A percentile compares a stretch with the other conserved stretches of the same genome.
Conservation (phyloP, 176 grass and related monocot species). For the Oryza nivara region DNA sequence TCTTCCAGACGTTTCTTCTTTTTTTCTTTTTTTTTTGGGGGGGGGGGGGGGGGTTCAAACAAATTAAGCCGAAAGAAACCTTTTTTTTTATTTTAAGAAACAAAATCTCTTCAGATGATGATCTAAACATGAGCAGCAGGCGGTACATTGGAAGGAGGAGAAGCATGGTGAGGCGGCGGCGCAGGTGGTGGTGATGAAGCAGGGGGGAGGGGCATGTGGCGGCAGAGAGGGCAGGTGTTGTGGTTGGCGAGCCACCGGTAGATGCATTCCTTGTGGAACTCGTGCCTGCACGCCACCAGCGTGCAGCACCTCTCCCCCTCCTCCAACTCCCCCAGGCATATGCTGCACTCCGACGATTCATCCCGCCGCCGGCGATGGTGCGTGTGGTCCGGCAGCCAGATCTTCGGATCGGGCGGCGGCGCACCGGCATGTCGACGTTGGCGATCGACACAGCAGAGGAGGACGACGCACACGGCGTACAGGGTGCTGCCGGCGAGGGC, state of each 20-base stretch:
- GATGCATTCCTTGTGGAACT: conserved; percentile 37
- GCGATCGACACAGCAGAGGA: neutral
- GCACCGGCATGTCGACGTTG: neutral
- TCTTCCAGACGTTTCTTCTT: no score
- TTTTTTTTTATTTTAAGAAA: no score
- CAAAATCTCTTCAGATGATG: no score
- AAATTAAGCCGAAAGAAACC: no score
- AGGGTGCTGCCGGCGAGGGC: neutral
- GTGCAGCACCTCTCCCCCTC: conserved; percentile 4
- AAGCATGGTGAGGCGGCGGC: no score
- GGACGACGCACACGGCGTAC: neutral
- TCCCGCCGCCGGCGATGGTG: neutral
- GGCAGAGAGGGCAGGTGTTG: conserved; percentile 23
- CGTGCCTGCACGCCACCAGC: conserved; percentile 22
- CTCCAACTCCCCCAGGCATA: neutral
- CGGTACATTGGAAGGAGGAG: no score
- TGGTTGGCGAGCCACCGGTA: neutral
- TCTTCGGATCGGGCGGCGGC: neutral
- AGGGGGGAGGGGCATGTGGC: neutral
- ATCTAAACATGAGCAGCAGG: no score
- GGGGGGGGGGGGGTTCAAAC: no score
- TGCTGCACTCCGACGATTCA: neutral
- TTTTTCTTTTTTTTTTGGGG: no score
- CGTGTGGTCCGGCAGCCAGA: neutral
- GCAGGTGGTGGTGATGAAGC: no score